Evolutionary conservation across 208 protist species (phyloP), one percentile per base, ranked within the genome.

Genomic region (Trichomonas gallinae): DNA sequence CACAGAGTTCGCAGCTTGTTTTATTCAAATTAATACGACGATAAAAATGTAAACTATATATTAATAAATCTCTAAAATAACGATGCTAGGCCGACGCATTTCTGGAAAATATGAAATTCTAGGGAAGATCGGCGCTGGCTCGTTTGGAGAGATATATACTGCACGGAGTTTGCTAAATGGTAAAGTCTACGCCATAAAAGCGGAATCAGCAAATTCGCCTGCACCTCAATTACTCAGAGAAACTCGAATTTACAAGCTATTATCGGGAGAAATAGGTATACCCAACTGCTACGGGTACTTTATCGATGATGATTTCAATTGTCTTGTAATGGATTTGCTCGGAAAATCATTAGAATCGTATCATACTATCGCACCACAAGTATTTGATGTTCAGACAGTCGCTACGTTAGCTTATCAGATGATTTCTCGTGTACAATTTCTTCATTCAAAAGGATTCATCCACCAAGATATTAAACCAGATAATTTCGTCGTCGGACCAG

Each of bases 271-370:
- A n/a, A 96, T 99, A 8, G 99, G 99, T 44, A 99, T 99, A 46
- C 99, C 99, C 0, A 97, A 98, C 38, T 97, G 99, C 0, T 98
- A 98, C 97, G 99, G 98, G 97, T 99, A 97, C 97, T 99, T 99
- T 2, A 91, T 98, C 3, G 98, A 99, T 63, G 99, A 98, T 0
- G 98, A 99, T 96, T 99, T 99, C 97, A 99, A 99, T 96, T 98
- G 99, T 23, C 98, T 99, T 97, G 99, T 99, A 44, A 99, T 99
- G 97, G 99, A 99, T 93, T 97, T 99, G 13, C 97, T 99, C 0
- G 99, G 99, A 0, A 99, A 99, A 17, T 98, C 97, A 49, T 97
- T 99, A 17, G 99, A 99, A 96, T 99, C 99, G 96, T 97, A 99
- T 15, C 99, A 99, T 96, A 98, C 98, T 58, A 97, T 98, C 63